Percentiles rank a stretch among this genome's conserved stretches.
Evolutionary conservation across 2,329 filamentous ascomycete species (phyloP).

Genomic region (Fusarium newnesense): DNA sequence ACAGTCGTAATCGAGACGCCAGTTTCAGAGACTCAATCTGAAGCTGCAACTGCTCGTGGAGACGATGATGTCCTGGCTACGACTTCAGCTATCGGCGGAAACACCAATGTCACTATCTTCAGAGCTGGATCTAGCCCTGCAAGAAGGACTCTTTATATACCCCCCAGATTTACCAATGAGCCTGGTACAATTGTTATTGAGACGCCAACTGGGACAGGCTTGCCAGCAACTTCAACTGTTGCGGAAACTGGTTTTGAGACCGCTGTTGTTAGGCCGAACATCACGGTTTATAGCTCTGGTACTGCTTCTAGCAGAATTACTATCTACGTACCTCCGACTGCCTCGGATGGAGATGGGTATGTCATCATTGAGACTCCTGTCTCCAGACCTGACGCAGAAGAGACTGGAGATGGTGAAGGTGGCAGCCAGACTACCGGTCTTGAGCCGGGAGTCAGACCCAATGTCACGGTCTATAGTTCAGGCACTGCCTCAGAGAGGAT

Average conservation of each 20-base stretch:
- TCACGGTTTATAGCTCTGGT: background rate
- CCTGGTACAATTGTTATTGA: slow-evolving; percentile 19
- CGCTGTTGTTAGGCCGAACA: background rate
- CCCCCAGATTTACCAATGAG: background rate
- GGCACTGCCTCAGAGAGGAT: background rate
- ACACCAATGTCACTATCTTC: slow-evolving; percentile 10
- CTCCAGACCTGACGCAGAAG: fast-evolving
- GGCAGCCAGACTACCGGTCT: background rate
- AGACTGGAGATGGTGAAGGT: background rate
- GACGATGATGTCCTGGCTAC: background rate
- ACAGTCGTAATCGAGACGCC: slow-evolving; percentile 13
- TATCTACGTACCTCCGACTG: background rate
- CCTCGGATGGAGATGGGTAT: background rate
- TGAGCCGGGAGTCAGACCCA: background rate
- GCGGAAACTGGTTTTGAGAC: background rate
- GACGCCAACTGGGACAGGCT: background rate
- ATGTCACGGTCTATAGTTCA: background rate
- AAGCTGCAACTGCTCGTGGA: slow-evolving; percentile 4
- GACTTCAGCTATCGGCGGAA: background rate
- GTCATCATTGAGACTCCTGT: slow-evolving; percentile 3
- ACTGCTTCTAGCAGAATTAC: background rate
- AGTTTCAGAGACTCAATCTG: slow-evolving; percentile 3
- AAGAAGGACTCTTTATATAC: background rate
- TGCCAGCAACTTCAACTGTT: background rate
- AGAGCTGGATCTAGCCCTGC: background rate